phyloP scores from a whole-genome alignment of 2,329 filamentous ascomycete species.

The Cladosporium sp. region DNA sequence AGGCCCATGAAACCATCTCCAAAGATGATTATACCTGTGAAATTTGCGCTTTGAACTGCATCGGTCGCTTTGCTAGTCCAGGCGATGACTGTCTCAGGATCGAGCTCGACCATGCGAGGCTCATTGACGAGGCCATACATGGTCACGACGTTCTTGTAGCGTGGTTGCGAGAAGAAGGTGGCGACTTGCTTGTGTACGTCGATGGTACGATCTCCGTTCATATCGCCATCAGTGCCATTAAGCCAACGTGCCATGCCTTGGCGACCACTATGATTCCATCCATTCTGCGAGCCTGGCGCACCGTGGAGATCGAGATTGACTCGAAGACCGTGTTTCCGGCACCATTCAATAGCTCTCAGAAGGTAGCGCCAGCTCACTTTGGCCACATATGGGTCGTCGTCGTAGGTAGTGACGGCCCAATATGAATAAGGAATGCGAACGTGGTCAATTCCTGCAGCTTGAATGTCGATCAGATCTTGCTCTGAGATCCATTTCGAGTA shows the following conservation, averaged over 20 bases:
- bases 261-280: slow-evolving; percentile 93
- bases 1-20: slow-evolving; percentile 95
- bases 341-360: slow-evolving; percentile 88
- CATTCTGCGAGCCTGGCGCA: slow-evolving; percentile 91
- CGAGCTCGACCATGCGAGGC: slow-evolving; percentile 74
- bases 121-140: slow-evolving; percentile 97
- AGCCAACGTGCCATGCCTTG: slow-evolving; percentile 83
- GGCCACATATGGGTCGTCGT: slow-evolving; percentile 82
- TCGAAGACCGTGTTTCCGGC: slow-evolving; percentile 84
- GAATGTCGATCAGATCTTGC: slow-evolving; percentile 79
- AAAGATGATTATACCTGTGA: slow-evolving; percentile 73
- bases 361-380: slow-evolving; percentile 92
- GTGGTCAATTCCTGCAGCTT: slow-evolving; percentile 86
- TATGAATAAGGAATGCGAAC: slow-evolving; percentile 95
- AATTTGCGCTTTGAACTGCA: slow-evolving; percentile 73
- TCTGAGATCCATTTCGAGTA: slow-evolving; percentile 88
- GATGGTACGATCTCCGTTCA: slow-evolving; percentile 78
- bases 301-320: slow-evolving; percentile 92
- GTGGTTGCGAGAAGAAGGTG: slow-evolving; percentile 87
- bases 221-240: slow-evolving; percentile 78
- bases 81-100: slow-evolving; percentile 64
- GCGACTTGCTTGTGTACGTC: slow-evolving; percentile 85
- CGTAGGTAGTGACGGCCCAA: slow-evolving; percentile 87
- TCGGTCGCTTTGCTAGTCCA: slow-evolving; percentile 78
- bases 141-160: slow-evolving; percentile 86